These are phyloP conservation scores for Cymbopogon flexuosus DNA, from an alignment of 202 grass and related monocot genomes.

Conservation along the genomic window DNA sequence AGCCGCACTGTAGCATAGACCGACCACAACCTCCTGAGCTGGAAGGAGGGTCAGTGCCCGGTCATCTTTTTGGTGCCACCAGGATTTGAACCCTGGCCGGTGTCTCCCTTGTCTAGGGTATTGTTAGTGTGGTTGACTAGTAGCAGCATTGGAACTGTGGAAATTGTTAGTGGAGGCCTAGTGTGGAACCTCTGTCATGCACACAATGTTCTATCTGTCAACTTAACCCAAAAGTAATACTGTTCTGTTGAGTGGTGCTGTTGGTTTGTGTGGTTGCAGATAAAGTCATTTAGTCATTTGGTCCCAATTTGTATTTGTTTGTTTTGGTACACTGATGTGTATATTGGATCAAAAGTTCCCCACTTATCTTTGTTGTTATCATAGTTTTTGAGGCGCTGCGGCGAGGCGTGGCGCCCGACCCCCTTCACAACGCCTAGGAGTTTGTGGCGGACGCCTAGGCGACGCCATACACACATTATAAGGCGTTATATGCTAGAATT, in stretches of 20 bases:
- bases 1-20: not conserved
- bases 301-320: not conserved
- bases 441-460: no score
- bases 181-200: not conserved
- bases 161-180: not conserved
- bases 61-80: not conserved
- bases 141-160: not conserved
- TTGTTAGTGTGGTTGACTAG: not conserved
- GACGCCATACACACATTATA: no score
- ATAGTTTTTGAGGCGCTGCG: no score
- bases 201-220: not conserved
- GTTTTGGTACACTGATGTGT: not conserved
- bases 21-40: not conserved
- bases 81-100: not conserved
- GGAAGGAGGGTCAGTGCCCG: not conserved
- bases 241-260: not conserved
- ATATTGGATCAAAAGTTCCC: not conserved
- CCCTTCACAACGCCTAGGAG: no score
- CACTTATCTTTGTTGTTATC: not conserved
- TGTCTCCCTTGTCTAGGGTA: not conserved
- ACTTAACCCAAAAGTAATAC: not conserved
- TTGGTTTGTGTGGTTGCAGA: conserved; percentile 1
- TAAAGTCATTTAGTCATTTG: not conserved
- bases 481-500: no score
- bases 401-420: no score